Evolutionary conservation across 2,329 filamentous ascomycete species (phyloP).

Genomic region (Colletotrichum euphorbiae): DNA sequence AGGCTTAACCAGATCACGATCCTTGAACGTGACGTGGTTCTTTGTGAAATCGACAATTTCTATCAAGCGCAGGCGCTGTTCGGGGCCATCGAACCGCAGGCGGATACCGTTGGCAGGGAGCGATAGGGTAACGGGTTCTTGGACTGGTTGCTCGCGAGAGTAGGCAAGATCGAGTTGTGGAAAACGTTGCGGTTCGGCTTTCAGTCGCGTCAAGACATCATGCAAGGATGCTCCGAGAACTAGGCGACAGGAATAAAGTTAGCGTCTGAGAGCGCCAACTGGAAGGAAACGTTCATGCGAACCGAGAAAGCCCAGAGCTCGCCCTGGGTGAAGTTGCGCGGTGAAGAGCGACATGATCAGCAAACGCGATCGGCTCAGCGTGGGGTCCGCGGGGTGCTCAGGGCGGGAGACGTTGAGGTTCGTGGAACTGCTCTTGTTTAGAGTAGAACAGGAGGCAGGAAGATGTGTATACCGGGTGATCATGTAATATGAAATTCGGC

Average conservation of each 20-base stretch:
- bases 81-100: conserved; percentile 91
- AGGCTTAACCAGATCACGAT: conserved; percentile 80
- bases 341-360: conserved; percentile 61
- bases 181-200: conserved; percentile 85
- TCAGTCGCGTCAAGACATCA: conserved; percentile 87
- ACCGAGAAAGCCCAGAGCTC: conserved; percentile 73
- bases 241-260: conserved; percentile 51
- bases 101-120: conserved; percentile 89
- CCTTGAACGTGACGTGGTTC: conserved; percentile 83
- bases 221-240: conserved; percentile 92
- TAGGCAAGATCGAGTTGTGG: conserved; percentile 86
- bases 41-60: conserved; percentile 93
- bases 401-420: conserved; percentile 19
- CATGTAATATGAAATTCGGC: neutral
- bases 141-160: conserved; percentile 79
- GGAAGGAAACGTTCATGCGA: conserved; percentile 30
- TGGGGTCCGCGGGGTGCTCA: conserved; percentile 35
- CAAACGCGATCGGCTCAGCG: conserved; percentile 26
- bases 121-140: conserved; percentile 78
- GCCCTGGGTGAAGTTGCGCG: conserved; percentile 74
- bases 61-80: conserved; percentile 90
- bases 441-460: neutral
- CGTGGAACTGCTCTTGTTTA: neutral
- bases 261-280: conserved; percentile 38
- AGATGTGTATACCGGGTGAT: conserved; percentile 7